Base-by-base conservation (phyloP, 305 asterid species). In the Fraxinus albicans region DNA sequence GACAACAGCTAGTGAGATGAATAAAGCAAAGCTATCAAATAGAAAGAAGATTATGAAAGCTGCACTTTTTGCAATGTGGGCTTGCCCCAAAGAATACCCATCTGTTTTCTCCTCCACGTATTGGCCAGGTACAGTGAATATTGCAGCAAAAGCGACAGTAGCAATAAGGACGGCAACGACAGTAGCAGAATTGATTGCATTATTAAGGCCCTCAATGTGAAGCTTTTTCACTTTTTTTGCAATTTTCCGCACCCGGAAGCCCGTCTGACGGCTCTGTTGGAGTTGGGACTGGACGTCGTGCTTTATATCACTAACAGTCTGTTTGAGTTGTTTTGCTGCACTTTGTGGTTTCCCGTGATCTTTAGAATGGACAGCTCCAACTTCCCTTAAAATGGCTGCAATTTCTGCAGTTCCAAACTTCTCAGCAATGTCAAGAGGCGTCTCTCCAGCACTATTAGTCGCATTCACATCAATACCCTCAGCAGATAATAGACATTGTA, bases 1-100 rank as follows among this genome's bases (percentile, higher is more conserved):
- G 29, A 87, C 92, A 81, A 89, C 90, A n/a, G 92, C 92, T 65
- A 89, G 85, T 58, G 92, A 89, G 83, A 89, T 89, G 81, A 87
- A 89, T 65, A 89, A 79, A 15, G 92, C 89, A 60, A 89, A n/a
- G 72, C 89, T 84, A 47, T 89, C 90, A 3, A 81, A 89, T 87
- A 89, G 73, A 79, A 89, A 84, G 85, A 89, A 89, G 82, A 89
- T 83, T 38, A 89, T 44, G 55, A 77, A 83, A 87, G 87, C 29
- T 86, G 83, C 9, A 88, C 87, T 40, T 79, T 83, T 15, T 21
- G 81, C 90, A 65, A 89, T 77, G 78, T 88, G 77, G 8, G 90
- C 92, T 83, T 89, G 81, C 7, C 92, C 92, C 4, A 87, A 86
- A 1, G 86, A 74, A 77, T 50, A 73, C 72, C 89, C 88, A 0